Percentiles rank a stretch among this genome's conserved stretches.
Evolutionary conservation across 768 basidiomycete genomes (phyloP).

Genomic region (Russula sp.): DNA sequence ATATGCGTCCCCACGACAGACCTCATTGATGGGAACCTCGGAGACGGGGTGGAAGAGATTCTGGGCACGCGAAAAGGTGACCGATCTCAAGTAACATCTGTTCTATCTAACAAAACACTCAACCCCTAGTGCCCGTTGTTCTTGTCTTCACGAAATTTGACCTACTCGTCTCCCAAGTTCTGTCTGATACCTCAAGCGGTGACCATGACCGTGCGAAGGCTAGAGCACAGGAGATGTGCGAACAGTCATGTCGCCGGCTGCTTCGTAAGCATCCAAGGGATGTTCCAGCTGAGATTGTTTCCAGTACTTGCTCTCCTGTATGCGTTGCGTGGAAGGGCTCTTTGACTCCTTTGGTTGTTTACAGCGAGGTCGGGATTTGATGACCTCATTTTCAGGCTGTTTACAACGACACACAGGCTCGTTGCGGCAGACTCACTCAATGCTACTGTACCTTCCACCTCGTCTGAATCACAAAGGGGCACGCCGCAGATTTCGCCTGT

Average conservation of each 20-base stretch:
- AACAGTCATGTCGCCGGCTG: neutral
- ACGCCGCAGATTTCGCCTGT: neutral
- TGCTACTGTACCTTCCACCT: neutral
- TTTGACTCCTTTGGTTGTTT: neutral
- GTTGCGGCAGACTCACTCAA: neutral
- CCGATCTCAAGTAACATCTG: neutral
- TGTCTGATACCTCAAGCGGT: neutral
- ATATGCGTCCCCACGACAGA: conserved; percentile 5
- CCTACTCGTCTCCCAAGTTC: neutral
- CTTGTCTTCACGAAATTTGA: conserved; percentile 9
- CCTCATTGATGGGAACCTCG: neutral
- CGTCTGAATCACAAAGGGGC: neutral
- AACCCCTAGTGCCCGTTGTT: conserved; percentile 1
- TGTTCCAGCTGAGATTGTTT: conserved; percentile 5
- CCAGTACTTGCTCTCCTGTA: neutral
- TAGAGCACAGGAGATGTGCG: neutral
- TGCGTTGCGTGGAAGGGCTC: no score
- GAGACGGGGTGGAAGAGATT: neutral
- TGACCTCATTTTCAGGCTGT: neutral
- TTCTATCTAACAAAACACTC: neutral
- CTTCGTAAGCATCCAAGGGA: neutral
- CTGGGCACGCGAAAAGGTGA: neutral
- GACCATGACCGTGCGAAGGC: neutral
- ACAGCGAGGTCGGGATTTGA: neutral
- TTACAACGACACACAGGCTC: neutral